Conservation (phyloP, 495 filamentous ascomycete genomes). For the Tuber magnatum region DNA sequence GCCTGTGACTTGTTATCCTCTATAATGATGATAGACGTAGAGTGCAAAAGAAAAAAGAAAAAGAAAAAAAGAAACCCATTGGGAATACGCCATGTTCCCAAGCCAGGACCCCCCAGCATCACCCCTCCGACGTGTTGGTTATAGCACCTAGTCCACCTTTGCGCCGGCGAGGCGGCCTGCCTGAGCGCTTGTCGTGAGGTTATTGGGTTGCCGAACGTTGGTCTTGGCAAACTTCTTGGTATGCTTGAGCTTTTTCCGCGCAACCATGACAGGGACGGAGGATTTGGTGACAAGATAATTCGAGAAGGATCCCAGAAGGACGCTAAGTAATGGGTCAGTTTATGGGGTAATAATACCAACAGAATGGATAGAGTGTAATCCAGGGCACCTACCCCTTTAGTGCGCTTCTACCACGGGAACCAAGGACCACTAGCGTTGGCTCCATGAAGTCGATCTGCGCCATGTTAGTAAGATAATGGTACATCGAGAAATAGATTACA, state of each 20-base stretch:
- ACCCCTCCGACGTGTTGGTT: background rate
- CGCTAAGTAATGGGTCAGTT: conserved; percentile 47
- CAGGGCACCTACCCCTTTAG: conserved; percentile 70
- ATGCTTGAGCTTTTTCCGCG: conserved; percentile 69
- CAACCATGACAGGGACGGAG: conserved; percentile 93
- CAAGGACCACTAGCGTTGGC: conserved; percentile 89
- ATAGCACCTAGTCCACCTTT: conserved; percentile 47
- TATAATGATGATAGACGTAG: background rate
- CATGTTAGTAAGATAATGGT: conserved; percentile 13
- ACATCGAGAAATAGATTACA: conserved; percentile 4
- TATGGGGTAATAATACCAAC: conserved; percentile 9
- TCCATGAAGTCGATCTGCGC: conserved; percentile 74
- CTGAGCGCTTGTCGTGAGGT: conserved; percentile 46
- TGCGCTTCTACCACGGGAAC: conserved; percentile 79
- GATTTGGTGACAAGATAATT: conserved; percentile 95
- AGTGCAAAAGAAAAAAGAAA: background rate
- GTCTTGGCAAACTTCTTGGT: conserved; percentile 57
- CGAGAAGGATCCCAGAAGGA: conserved; percentile 84
- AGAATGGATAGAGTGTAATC: background rate
- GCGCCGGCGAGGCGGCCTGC: conserved; percentile 45
- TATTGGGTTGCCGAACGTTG: conserved; percentile 52
- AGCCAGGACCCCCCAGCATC: background rate
- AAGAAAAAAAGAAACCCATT: background rate
- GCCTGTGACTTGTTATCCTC: background rate
- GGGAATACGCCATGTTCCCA: background rate